A percentile compares a stretch with the other conserved stretches of the same genome.
These are phyloP conservation scores for Coemansia sp. DNA, from an alignment of 192 early-diverging fungal genomes.

Conservation along the genomic window DNA sequence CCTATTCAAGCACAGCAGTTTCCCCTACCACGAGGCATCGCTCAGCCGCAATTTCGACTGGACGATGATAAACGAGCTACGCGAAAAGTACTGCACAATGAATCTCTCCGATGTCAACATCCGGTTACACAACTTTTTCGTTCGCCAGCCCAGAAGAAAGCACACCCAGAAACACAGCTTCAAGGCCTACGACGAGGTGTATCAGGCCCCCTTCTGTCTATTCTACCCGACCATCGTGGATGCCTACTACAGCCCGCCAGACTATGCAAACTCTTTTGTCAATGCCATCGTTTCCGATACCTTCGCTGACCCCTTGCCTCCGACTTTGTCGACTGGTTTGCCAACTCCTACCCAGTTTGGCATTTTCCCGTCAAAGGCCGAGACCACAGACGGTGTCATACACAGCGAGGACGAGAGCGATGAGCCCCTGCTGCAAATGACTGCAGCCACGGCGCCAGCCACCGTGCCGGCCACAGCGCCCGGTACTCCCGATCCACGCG, in stretches of 20 bases:
- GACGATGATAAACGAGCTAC: constrained; percentile 74
- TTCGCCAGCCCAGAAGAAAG: constrained; percentile 65
- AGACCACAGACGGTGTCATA: not conserved
- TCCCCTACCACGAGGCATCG: constrained; percentile 72
- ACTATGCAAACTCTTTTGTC: constrained; percentile 37
- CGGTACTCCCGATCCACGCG: constrained; percentile 18
- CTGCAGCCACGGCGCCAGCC: constrained; percentile 26
- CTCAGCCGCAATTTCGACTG: constrained; percentile 67
- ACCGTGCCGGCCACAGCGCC: constrained; percentile 25
- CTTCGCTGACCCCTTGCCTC: not conserved
- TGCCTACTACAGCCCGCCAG: constrained; percentile 31
- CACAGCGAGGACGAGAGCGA: constrained; percentile 3
- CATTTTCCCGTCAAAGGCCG: constrained; percentile 23
- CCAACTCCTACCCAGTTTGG: constrained; percentile 43
- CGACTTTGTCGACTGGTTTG: not conserved
- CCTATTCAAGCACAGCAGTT: constrained; percentile 63
- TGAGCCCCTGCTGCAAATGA: not conserved
- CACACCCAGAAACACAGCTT: constrained; percentile 70
- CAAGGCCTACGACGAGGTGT: constrained; percentile 86
- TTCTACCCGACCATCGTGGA: constrained; percentile 56
- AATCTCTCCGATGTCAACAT: constrained; percentile 82
- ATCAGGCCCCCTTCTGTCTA: constrained; percentile 70
- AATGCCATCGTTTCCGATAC: constrained; percentile 2
- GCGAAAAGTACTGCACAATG: constrained; percentile 81
- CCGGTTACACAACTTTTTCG: constrained; percentile 78